Conservation (phyloP, 495 filamentous ascomycete genomes). For the Pyronema omphalodes region DNA sequence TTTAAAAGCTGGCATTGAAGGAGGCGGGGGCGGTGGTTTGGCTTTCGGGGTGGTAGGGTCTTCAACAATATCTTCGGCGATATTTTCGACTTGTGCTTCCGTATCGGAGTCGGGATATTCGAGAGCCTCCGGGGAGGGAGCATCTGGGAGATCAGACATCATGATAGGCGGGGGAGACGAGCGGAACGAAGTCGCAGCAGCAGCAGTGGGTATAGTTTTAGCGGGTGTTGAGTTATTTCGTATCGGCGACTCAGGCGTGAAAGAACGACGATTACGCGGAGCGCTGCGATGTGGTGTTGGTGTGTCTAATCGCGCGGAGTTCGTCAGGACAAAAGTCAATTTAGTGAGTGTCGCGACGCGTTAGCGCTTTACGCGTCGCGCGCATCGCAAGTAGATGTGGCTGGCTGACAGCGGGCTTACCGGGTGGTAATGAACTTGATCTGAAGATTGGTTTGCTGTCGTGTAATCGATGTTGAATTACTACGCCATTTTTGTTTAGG, state of each 20-base stretch:
- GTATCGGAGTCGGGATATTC: constrained; percentile 14
- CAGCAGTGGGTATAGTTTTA: neutral
- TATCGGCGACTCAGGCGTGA: too few relatives aligned
- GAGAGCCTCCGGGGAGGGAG: constrained; percentile 4
- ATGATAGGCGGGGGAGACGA: constrained; percentile 24
- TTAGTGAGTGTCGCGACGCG: neutral
- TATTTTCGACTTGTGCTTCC: neutral
- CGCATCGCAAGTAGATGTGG: too few relatives aligned
- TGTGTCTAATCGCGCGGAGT: neutral
- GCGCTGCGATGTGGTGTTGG: neutral
- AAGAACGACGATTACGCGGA: too few relatives aligned
- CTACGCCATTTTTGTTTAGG: constrained; percentile 33
- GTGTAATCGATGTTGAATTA: constrained; percentile 47
- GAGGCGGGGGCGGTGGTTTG: too few relatives aligned
- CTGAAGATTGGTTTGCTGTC: constrained; percentile 40
- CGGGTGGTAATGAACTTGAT: constrained; percentile 37
- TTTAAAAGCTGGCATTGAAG: too few relatives aligned
- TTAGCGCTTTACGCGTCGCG: constrained; percentile 18
- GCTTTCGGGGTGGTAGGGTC: too few relatives aligned
- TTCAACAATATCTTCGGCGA: constrained; percentile 1
- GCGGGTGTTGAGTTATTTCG: constrained; percentile 6
- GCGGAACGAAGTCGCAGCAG: constrained; percentile 8
- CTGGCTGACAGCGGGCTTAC: constrained; percentile 5
- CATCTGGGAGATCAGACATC: too few relatives aligned
- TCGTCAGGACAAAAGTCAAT: neutral